Evolutionary conservation across 225 moss, liverwort and hornwort species (phyloP).

Genomic region (Rhytidiadelphus loreus): DNA sequence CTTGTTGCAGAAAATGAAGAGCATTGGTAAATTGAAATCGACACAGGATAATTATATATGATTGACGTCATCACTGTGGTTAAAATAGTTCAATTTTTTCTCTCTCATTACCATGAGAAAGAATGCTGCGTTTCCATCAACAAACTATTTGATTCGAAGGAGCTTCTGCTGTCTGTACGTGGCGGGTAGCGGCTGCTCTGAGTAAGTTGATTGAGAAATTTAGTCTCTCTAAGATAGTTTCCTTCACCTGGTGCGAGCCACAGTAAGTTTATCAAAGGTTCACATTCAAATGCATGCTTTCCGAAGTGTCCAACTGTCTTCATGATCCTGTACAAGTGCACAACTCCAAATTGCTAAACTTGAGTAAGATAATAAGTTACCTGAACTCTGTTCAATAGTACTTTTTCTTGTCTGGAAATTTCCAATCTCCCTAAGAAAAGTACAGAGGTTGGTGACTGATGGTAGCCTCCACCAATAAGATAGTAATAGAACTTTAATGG

Average conservation of each 20-base stretch:
- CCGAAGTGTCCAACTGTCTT: not conserved
- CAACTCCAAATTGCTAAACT: not conserved
- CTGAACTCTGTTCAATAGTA: not conserved
- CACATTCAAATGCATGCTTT: not conserved
- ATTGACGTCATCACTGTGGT: too few species aligned
- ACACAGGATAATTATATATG: too few species aligned
- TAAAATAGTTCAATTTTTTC: too few species aligned
- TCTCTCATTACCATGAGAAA: too few species aligned
- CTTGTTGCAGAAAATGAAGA: not conserved
- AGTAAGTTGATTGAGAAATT: not conserved
- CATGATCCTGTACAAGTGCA: not conserved
- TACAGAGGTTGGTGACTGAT: not conserved
- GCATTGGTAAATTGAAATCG: not conserved
- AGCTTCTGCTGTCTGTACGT: not conserved
- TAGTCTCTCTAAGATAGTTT: not conserved
- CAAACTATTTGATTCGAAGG: not conserved
- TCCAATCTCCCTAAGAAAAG: not conserved
- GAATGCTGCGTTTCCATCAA: too few species aligned
- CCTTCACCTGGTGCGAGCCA: not conserved
- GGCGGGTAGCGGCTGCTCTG: not conserved
- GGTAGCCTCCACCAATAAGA: not conserved
- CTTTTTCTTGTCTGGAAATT: not conserved
- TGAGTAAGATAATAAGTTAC: not conserved
- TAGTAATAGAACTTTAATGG: not conserved
- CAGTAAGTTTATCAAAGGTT: not conserved